phyloP scores from a whole-genome alignment of 805 yeast genomes.

The Starmera dryadoides region DNA sequence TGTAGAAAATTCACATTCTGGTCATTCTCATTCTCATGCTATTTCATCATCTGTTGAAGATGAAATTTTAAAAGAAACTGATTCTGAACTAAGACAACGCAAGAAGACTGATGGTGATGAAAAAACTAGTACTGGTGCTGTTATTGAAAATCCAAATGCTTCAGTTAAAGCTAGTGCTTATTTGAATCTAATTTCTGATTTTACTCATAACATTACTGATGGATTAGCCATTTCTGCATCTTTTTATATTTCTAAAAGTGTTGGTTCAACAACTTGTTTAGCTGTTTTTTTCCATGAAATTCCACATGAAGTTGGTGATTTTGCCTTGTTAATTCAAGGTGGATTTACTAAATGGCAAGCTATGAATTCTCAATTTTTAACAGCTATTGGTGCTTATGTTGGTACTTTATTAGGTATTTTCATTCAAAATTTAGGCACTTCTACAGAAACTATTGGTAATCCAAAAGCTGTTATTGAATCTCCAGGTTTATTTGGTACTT shows the following conservation, averaged over 20 bases:
- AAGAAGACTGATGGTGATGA: conserved; percentile 19
- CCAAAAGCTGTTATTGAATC: conserved; percentile 6
- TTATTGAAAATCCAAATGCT: conserved; percentile 27
- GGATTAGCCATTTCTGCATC: conserved; percentile 71
- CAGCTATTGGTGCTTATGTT: conserved; percentile 55
- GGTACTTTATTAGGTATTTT: conserved; percentile 63
- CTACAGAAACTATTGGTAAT: conserved; percentile 1
- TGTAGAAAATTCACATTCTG: conserved; percentile 9
- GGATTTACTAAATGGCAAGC: conserved; percentile 65
- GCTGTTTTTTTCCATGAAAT: conserved; percentile 73
- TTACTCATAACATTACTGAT: conserved; percentile 70
- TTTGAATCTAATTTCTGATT: conserved; percentile 61
- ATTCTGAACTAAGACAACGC: conserved; percentile 9
- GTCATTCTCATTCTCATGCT: conserved; percentile 34
- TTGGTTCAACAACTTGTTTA: conserved; percentile 62
- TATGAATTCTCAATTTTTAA: conserved; percentile 56
- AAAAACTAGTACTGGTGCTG: conserved; percentile 15
- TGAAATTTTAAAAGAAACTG: conserved; percentile 8
- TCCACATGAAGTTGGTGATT: conserved; percentile 80
- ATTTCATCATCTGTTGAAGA: conserved; percentile 4
- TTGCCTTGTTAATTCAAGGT: conserved; percentile 61
- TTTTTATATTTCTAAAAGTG: conserved; percentile 49
- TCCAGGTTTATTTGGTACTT: conserved; percentile 41
- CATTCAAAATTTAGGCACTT: conserved; percentile 34
- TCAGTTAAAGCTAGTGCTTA: conserved; percentile 41